These are phyloP conservation scores for Candida anglica DNA, from an alignment of 805 yeast species.

Conservation along the genomic window DNA sequence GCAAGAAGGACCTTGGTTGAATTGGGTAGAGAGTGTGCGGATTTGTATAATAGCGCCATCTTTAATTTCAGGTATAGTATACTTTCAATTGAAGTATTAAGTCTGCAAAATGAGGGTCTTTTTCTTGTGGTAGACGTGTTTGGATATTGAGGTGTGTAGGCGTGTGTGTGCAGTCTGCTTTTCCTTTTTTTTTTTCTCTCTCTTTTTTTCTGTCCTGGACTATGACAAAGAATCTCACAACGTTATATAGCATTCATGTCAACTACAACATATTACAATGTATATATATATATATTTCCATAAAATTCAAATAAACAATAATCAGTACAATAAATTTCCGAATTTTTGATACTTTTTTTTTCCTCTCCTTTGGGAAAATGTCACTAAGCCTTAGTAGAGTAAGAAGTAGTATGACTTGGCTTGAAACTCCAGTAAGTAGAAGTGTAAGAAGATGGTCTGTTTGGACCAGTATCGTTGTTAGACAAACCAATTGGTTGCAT, in stretches of 20 bases:
- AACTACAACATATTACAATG: too few relatives aligned
- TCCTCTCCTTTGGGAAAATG: too few relatives aligned
- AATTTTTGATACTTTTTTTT: too few relatives aligned
- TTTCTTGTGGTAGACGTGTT: neutral
- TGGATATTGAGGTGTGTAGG: neutral
- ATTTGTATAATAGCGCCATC: neutral
- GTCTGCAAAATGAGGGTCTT: too few relatives aligned
- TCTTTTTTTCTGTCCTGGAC: too few relatives aligned
- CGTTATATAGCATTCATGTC: too few relatives aligned
- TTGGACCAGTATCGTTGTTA: constrained; percentile 79
- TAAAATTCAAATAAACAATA: too few relatives aligned
- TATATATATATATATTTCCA: too few relatives aligned
- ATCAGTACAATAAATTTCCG: too few relatives aligned
- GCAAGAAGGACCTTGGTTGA: constrained; percentile 45
- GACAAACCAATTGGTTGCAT: constrained; percentile 84
- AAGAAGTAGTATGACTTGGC: constrained; percentile 51
- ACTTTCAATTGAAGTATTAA: too few relatives aligned
- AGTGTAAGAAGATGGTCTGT: constrained; percentile 28
- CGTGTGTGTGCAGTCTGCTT: neutral
- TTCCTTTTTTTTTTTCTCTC: neutral
- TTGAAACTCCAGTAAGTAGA: constrained; percentile 47
- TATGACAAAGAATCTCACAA: too few relatives aligned
- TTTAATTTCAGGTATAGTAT: too few relatives aligned
- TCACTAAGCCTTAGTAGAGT: constrained; percentile 54
- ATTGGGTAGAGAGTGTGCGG: constrained; percentile 23